phyloP scores from a whole-genome alignment of 352 stramenopile genomes.

The Pilasporangium apinafurcum region DNA sequence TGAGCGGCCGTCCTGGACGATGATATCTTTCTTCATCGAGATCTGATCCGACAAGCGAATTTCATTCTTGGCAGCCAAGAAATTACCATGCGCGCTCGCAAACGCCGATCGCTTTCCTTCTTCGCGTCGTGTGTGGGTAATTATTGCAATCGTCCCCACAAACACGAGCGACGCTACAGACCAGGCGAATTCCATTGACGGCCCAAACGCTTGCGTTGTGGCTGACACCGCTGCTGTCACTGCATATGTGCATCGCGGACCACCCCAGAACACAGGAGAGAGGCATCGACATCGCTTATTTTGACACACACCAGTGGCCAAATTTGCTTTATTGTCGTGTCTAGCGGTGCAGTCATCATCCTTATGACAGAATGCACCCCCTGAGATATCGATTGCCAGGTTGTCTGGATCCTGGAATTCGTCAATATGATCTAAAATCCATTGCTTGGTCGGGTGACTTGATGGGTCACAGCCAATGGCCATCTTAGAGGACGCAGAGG shows the following conservation, averaged over 20 bases:
- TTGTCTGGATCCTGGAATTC: slow-evolving; percentile 72
- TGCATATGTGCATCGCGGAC: slow-evolving; percentile 33
- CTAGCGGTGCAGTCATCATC: slow-evolving; percentile 56
- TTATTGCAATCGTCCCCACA: too few relatives aligned
- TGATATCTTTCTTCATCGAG: too few relatives aligned
- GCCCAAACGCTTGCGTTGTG: slow-evolving; percentile 24
- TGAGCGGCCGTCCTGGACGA: too few relatives aligned
- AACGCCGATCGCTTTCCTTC: too few relatives aligned
- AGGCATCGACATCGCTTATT: slow-evolving; percentile 32
- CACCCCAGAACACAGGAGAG: slow-evolving; percentile 37
- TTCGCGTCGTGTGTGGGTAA: too few relatives aligned
- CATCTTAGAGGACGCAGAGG: slow-evolving; percentile 31
- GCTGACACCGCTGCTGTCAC: slow-evolving; percentile 19
- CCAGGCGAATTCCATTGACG: slow-evolving; percentile 27
- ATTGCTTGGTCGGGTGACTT: slow-evolving; percentile 61
- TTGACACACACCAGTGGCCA: slow-evolving; percentile 29
- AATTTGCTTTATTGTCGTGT: slow-evolving; percentile 2
- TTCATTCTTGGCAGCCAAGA: too few relatives aligned
- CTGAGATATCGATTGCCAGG: slow-evolving; percentile 39
- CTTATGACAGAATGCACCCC: slow-evolving; percentile 43
- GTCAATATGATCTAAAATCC: slow-evolving; percentile 70
- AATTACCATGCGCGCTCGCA: too few relatives aligned
- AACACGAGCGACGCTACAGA: slow-evolving; percentile 22
- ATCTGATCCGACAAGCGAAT: too few relatives aligned
- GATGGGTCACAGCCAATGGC: slow-evolving; percentile 47